Percentiles rank a stretch among this genome's conserved stretches.
Conservation (phyloP, 495 filamentous ascomycete genomes). For the Aspergillus haitiensis region DNA sequence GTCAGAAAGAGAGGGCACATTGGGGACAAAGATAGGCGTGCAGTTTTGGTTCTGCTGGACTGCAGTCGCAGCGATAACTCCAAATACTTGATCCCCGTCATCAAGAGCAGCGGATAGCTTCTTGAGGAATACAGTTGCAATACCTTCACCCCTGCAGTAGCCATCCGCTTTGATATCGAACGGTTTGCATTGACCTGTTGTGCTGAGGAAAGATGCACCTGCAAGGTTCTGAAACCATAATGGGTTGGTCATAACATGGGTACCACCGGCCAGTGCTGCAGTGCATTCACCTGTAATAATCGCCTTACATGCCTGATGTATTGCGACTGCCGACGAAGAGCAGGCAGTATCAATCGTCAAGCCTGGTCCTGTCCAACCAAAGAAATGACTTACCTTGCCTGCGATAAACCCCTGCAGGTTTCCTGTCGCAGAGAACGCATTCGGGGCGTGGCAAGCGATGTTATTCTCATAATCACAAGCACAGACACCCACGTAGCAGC, state of each 20-base stretch:
- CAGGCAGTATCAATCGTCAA: constrained; percentile 48
- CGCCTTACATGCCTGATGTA: constrained; percentile 35
- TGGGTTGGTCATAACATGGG: constrained; percentile 40
- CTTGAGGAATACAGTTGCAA: constrained; percentile 66
- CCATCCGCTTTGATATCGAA: constrained; percentile 70
- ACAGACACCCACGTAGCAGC: constrained; percentile 32
- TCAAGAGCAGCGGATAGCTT: constrained; percentile 57
- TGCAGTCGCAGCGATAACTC: constrained; percentile 56
- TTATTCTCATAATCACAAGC: constrained; percentile 38
- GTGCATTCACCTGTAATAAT: constrained; percentile 37
- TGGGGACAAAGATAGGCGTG: constrained; percentile 67
- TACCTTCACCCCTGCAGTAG: constrained; percentile 68
- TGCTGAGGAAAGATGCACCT: constrained; percentile 36
- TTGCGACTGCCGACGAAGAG: constrained; percentile 40
- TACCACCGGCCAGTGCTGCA: constrained; percentile 39
- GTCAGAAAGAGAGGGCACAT: constrained; percentile 56
- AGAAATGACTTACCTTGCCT: constrained; percentile 37
- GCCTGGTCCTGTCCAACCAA: constrained; percentile 49
- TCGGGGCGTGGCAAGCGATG: constrained; percentile 30
- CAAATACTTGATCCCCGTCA: constrained; percentile 63
- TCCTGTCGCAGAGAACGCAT: constrained; percentile 38
- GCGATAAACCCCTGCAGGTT: constrained; percentile 30
- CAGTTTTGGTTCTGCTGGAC: constrained; percentile 65
- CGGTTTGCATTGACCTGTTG: constrained; percentile 57
- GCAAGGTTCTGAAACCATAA: constrained; percentile 31